Evolutionary conservation across 2,329 filamentous ascomycete species (phyloP), one percentile per base, ranked within the genome.

Genomic region (Fusarium vanettenii): DNA sequence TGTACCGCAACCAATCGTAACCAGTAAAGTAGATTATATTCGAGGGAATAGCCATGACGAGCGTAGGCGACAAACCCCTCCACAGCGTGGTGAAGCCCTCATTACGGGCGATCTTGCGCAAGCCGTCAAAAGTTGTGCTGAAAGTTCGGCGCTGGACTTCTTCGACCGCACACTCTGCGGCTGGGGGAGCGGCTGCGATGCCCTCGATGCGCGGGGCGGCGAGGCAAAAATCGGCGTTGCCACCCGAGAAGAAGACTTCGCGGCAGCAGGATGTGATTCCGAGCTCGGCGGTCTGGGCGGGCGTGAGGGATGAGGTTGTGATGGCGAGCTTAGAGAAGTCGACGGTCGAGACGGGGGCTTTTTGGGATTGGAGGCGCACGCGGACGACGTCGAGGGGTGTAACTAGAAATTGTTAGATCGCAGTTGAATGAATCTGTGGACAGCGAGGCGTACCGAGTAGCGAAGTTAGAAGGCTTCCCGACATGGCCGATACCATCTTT

Each of bases 21-120:
- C 97, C 97, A 14, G 97, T 97, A 80, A 98, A 98, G 84, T 99
- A 99, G 75, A 99, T 98, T 76, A 99, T 97, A 81, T 99, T 99
- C 29, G 92, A 95, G 0, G 97, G 97, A 7, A 99, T 90, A 0
- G 95, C 92, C 97, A 99, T 99, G 74, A 95, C 89, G 25, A 99
- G 86, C 0, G 97, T 99, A 0, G 97, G 96, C n/a, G 94, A 97
- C 6, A 99, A 86, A 0, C 97, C 97, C 71, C 97, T 90, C 96
- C 97, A 99, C 39, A 99, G 85, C 2, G 95, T 97, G 29, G 90
- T 89, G 14, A 95, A 80, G 1, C 97, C 97, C 85, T 99, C 97
- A 81, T 98, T 95, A 57, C 94, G 92, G 18, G 97, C 95, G 79
- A 99, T 99, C 86, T 99, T 99, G 72, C 93, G 91, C 70, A 99